Base-by-base conservation (phyloP, 305 asterid species). In the Stenogyne calaminthoides region DNA sequence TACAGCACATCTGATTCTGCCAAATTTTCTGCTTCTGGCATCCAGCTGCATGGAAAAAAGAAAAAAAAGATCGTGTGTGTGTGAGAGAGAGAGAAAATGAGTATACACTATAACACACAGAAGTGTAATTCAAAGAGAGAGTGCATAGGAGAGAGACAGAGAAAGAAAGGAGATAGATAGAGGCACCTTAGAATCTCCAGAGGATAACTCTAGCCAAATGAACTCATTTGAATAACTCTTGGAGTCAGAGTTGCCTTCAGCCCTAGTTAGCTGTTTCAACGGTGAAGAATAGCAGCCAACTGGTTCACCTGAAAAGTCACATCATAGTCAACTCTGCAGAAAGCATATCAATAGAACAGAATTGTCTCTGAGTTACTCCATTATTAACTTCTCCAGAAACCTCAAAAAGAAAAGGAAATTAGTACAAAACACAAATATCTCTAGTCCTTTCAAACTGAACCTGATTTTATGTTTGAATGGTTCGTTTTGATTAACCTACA, bases 1-100 rank as follows among this genome's bases (percentile, higher is more conserved):
- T 64, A 87, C 90, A 10, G 91, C 88, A 80, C 93, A 90, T 78
- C 84, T 89, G 76, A 95, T 78, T 85, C 90, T 84, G 67, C 96
- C 97, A 70, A 67, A 10, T 77, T 58, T 76, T 32, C 77, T 46
- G 69, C 68, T 14, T 64, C 63, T 49, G 56, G 29, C 67, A 76
- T 79, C 81, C 70, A 64, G 75, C 99, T 95, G 91, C 89, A 85
- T 62, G 64, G 64, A 19, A 7, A 76, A 14, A 49, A 39, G 0
- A 60, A 76, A 67, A 67, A 51, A 40, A 67, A 15, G 66, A 67
- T 44, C 54, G 62, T 64, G 60, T 47, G 19, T 47, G 55, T 47
- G n/a, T 42, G 7, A 12, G 19, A 75, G 73, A 72, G 72, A 11
- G 56, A n/a, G 42, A 20, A 37, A 22, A 1, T 6, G 67, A 15